Evolutionary conservation across 129 eudicot species (phyloP).

Genomic region (Arctium minus): DNA sequence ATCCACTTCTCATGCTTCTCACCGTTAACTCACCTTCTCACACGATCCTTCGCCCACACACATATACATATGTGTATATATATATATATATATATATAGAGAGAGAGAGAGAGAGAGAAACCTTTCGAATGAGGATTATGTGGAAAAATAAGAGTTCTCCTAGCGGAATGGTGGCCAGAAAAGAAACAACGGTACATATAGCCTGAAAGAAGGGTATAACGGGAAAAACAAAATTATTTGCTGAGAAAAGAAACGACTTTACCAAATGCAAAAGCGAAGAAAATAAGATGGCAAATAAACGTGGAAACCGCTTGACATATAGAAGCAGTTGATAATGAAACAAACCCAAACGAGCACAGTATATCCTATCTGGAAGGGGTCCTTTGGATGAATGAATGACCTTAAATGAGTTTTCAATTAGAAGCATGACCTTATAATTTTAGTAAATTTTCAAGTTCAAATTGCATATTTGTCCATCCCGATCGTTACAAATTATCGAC

Average conservation of each 20-base stretch:
- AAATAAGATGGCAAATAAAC: background rate
- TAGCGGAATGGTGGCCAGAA: slow-evolving; percentile 85
- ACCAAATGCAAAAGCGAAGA: background rate
- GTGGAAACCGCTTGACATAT: background rate
- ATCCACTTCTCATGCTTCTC: too few species aligned
- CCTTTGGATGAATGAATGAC: too few species aligned
- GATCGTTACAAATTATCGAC: too few species aligned
- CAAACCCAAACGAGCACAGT: background rate
- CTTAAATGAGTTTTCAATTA: too few species aligned
- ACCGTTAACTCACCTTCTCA: too few species aligned
- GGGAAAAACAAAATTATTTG: background rate
- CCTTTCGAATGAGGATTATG: slow-evolving; percentile 91
- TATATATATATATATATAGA: background rate
- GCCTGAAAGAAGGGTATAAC: slow-evolving; percentile 44
- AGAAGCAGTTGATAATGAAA: background rate
- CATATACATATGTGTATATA: background rate
- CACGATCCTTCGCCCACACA: too few species aligned
- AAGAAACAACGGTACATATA: slow-evolving; percentile 75
- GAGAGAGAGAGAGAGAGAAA: slow-evolving; percentile 26
- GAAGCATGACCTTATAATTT: background rate
- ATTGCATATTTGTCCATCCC: background rate
- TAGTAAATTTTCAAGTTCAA: background rate
- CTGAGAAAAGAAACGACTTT: background rate
- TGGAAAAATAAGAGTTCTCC: slow-evolving; percentile 96
- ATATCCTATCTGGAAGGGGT: too few species aligned